Evolutionary conservation across 2,329 filamentous ascomycete genomes (phyloP).

Genomic region (Alternaria angustiovoidea): DNA sequence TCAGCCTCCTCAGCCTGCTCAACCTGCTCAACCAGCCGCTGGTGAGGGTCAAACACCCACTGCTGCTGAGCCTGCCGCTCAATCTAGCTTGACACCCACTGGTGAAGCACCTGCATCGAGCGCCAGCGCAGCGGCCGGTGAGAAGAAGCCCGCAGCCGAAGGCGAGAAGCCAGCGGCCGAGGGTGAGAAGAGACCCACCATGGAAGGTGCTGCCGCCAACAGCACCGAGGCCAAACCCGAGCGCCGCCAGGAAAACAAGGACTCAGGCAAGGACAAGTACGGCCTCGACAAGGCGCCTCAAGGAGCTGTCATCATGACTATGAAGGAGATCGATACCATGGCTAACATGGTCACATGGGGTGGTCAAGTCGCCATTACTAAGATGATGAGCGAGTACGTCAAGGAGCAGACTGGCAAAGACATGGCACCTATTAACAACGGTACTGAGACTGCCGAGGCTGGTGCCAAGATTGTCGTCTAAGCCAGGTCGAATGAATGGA

Average conservation of each 20-base stretch:
- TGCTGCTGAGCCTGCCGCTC: conserved; percentile 1
- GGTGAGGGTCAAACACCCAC: conserved; percentile 14
- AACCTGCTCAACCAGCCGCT: background rate
- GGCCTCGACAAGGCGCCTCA: conserved; percentile 25
- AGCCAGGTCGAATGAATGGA: background rate
- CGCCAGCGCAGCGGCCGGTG: conserved; percentile 4
- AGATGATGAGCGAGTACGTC: conserved; percentile 49
- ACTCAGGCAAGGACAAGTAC: conserved; percentile 33
- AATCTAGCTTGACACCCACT: background rate
- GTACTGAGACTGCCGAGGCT: background rate
- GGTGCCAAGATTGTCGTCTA: conserved; percentile 4
- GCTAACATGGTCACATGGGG: conserved; percentile 35
- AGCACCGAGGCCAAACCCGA: conserved; percentile 29
- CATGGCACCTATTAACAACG: conserved; percentile 4
- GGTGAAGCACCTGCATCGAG: background rate
- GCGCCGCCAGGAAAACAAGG: conserved; percentile 13
- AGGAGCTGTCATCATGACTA: conserved; percentile 44
- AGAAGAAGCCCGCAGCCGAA: background rate
- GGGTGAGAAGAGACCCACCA: conserved; percentile 13
- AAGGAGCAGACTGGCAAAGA: conserved; percentile 36
- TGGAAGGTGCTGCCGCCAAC: conserved; percentile 19
- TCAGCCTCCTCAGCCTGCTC: background rate
- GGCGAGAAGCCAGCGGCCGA: conserved; percentile 11
- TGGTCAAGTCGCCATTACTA: conserved; percentile 39
- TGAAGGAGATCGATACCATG: conserved; percentile 48